Evolutionary conservation across 305 asterid genomes (phyloP).

Genomic region (Fraxinus greggii): DNA sequence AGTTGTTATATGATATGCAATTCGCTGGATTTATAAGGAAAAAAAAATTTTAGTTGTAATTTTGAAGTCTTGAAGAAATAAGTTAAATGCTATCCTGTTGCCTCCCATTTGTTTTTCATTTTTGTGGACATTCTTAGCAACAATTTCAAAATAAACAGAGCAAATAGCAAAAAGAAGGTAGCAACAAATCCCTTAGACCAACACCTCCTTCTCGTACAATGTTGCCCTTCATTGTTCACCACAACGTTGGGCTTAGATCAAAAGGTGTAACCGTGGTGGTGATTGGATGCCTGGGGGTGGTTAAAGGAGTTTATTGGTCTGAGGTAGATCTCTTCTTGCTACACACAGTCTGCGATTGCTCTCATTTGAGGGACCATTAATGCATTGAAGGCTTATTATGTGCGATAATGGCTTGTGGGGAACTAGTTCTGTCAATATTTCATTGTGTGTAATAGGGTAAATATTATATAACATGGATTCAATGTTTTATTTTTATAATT

Average conservation of each 20-base stretch:
- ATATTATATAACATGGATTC: background rate
- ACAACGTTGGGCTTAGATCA: background rate
- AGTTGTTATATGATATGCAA: background rate
- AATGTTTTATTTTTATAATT: background rate
- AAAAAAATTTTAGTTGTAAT: background rate
- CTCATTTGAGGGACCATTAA: background rate
- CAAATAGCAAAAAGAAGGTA: background rate
- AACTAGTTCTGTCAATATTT: background rate
- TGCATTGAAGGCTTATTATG: background rate
- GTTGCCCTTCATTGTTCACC: background rate
- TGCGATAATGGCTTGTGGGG: background rate
- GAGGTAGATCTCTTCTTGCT: background rate
- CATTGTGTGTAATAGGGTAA: background rate
- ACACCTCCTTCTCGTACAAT: background rate
- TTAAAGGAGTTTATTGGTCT: background rate
- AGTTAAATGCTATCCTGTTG: background rate
- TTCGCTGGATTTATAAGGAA: background rate
- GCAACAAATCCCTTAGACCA: background rate
- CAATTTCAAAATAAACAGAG: background rate
- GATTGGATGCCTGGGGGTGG: background rate
- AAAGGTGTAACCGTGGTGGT: background rate
- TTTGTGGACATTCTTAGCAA: background rate
- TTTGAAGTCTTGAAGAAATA: constrained; percentile 9
- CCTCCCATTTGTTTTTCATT: background rate
- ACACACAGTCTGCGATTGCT: background rate